Base-by-base conservation (phyloP, 75 land plant species). In the Cryptomeria japonica region DNA sequence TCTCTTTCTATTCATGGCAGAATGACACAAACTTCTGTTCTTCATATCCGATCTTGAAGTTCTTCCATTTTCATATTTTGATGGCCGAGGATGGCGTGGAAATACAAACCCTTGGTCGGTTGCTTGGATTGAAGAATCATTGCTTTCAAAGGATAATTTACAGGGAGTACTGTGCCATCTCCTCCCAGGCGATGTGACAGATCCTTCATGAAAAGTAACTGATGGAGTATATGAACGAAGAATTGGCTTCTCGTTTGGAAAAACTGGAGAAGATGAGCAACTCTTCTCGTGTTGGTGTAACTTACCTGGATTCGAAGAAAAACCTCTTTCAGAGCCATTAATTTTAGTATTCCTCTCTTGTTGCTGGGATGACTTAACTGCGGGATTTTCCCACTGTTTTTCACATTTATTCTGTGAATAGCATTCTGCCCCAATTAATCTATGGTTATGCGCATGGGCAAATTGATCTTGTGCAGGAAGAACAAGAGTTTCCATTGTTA, bases 141-240 rank as follows among this genome's bases (percentile, higher is more conserved):
- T 46, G 53, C 12, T 46, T 46, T 46, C 84, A 82, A 13, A 32
- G 1, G 47, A 49, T 46, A 82, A n/a, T 44, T n/a, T 82, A 13
- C 84, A 82, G n/a, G 84, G 84, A 51, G 46, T 82, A 46, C 84
- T 82, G 14, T 82, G 84, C 84, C 84, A 82, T 82, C 25, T 82
- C 25, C 84, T 44, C 13, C 84, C 53, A 25, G 84, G 84, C n/a
- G 12, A 6, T 38, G 0, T 2, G 19, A 42, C 22, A 46, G 28
- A 44, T 82, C 53, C 84, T 46, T 82, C 84, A n/a, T 28, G 31
- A 41, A 82, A 82, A 3, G 44, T 41, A 44, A 25, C 25, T n/a
- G 51, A 9, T 44, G 51, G 46, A 44, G 51, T 22, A 28, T 19
- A 46, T 13, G 32, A 46, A 46, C 53, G 34, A 44, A 82, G 32